phyloP scores from a whole-genome alignment of 495 filamentous ascomycete genomes.

The Sphaerosporella brunnea region DNA sequence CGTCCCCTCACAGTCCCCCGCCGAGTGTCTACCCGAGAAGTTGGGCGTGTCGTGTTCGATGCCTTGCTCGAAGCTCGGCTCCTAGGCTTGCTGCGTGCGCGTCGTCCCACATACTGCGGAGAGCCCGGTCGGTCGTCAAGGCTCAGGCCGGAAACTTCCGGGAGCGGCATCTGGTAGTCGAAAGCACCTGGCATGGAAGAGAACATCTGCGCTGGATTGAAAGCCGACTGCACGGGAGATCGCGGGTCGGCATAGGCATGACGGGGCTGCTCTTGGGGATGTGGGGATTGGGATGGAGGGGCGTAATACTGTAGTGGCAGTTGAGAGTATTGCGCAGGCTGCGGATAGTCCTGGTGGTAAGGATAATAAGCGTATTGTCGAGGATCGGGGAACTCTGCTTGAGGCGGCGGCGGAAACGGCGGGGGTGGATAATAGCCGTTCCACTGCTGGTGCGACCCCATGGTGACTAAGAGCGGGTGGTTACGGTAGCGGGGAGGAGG shows the following conservation, averaged over 20 bases:
- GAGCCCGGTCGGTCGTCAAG: neutral
- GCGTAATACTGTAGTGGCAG: constrained; percentile 2
- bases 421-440: no score
- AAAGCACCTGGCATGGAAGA: neutral
- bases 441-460: no score
- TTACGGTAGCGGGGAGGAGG: no score
- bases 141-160: constrained; percentile 1
- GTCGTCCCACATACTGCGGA: constrained; percentile 5
- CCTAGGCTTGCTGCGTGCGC: neutral
- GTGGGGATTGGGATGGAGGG: neutral
- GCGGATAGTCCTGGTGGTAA: no score
- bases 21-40: constrained; percentile 1
- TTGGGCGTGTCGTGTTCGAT: neutral
- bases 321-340: neutral
- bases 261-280: neutral
- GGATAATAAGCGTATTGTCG: no score
- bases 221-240: constrained; percentile 1
- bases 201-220: neutral
- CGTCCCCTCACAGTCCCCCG: neutral
- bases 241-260: neutral
- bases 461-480: no score
- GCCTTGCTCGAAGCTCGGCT: constrained; percentile 5
- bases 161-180: neutral
- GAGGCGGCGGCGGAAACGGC: no score
- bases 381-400: no score